Percentiles rank a stretch among this genome's conserved stretches.
Conservation (phyloP, 805 yeast genomes). For the Jamesozyma rosinii region DNA sequence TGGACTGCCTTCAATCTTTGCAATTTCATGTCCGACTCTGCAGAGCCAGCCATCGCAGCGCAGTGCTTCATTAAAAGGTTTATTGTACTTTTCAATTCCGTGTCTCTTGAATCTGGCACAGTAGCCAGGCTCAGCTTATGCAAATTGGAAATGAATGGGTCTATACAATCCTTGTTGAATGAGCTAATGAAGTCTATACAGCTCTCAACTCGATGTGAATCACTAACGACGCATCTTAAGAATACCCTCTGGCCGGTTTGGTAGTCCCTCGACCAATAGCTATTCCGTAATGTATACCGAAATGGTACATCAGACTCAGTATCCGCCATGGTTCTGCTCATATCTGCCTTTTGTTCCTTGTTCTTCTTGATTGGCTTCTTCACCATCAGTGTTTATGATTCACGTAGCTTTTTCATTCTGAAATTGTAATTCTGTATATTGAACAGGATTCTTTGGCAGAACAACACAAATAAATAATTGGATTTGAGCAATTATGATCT, state of each 20-base stretch:
- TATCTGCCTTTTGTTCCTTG: no score
- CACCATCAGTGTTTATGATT: no score
- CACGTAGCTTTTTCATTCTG: no score
- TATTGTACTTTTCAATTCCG: neutral
- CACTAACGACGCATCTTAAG: conserved; percentile 12
- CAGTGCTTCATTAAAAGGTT: neutral
- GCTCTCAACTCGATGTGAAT: neutral
- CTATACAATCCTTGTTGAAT: conserved; percentile 15
- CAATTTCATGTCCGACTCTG: neutral
- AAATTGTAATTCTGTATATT: no score
- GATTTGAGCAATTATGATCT: no score
- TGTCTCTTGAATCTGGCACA: neutral
- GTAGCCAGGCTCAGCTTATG: neutral
- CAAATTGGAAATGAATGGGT: conserved; percentile 3
- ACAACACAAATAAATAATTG: no score
- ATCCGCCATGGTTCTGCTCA: no score
- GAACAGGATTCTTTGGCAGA: no score
- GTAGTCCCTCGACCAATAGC: conserved; percentile 16
- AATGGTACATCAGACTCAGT: neutral
- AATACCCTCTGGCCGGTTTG: conserved; percentile 24
- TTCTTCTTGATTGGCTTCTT: no score
- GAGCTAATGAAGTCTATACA: neutral
- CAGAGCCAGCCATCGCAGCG: neutral
- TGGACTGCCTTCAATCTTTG: neutral
- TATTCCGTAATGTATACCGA: neutral